Conservation (phyloP, 2,329 filamentous ascomycete species). For the Cadophora malorum region DNA sequence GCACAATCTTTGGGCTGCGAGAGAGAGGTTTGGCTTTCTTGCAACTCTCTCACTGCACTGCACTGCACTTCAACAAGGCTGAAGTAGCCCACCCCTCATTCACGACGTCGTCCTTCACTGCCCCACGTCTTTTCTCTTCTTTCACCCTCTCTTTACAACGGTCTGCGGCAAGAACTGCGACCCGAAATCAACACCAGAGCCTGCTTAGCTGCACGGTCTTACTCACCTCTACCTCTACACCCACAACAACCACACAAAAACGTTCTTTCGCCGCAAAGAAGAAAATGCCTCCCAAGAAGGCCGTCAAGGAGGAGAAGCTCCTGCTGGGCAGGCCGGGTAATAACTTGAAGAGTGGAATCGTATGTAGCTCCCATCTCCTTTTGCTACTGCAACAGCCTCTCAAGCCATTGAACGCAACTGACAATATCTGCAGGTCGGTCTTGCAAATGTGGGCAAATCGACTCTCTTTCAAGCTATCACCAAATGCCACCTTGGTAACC, state of each 20-base stretch:
- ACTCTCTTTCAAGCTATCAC: conserved; percentile 99
- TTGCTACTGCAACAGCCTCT: not conserved
- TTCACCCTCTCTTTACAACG: conserved; percentile 57
- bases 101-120: conserved; percentile 43
- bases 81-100: conserved; percentile 32
- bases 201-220: conserved; percentile 48
- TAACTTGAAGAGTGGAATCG: conserved; percentile 99
- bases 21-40: conserved; percentile 20
- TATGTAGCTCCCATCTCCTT: conserved; percentile 54
- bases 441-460: conserved; percentile 99
- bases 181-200: conserved; percentile 42
- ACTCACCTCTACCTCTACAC: conserved; percentile 49
- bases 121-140: conserved; percentile 54
- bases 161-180: conserved; percentile 56
- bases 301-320: conserved; percentile 90
- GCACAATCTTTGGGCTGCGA: conserved; percentile 33
- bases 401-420: conserved; percentile 10
- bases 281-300: conserved; percentile 94
- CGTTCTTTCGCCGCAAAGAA: conserved; percentile 65
- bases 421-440: conserved; percentile 73
- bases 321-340: conserved; percentile 95
- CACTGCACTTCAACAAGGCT: conserved; percentile 37
- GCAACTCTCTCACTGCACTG: not conserved
- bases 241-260: conserved; percentile 11
- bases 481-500: conserved; percentile 96